Evolutionary conservation across 352 stramenopile species (phyloP), one percentile per base, ranked within the genome.

Genomic region (Globisporangium echinulatum): DNA sequence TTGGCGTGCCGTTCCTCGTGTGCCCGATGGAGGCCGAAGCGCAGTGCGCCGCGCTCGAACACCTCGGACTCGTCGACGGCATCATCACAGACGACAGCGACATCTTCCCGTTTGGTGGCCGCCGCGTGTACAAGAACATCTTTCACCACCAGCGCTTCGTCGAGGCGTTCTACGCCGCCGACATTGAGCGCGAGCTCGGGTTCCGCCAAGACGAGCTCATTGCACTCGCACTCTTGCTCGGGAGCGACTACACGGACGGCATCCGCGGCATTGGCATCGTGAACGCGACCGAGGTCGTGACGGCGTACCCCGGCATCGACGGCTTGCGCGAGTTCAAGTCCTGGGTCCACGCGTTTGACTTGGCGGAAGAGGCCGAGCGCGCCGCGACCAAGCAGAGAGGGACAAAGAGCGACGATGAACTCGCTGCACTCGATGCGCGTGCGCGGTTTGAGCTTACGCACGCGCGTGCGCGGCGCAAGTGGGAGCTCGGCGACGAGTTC

Each of bases 121-220:
- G 83, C 48, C 80, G 68, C 36, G 86, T 99, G 15, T 99, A 99
- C 79, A 98, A 98, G 66, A 99, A 99, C 70, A 99, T 99, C 66
- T 99, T 99, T 63, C 93, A 99, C 60, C 93, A 99, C 61, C 85
- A 97, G 57, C 99, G 98, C 66, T 99, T 97, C 71, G 97, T 99
- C 9, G 97, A 99, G 78, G 96, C 88, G 2, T 99, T 99, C 71
- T 88, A 84, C 43, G 87, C 92, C 7, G 66, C 81, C 17, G 97
- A 99, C 66, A 88, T 98, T 17, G 66, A 97, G 62, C 75, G 73
- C 37, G 96, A 99, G 61, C 72, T 99, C 48, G 91, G 87, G 5
- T 90, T 99, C 33, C 85, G 81, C 15, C 89, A 90, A 40, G 83
- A 98, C 44, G 82, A 97, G 51, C 82, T 99, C 37, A 93, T 97